Evolutionary conservation across 768 basidiomycete genomes (phyloP), one percentile per base, ranked within the genome.

Genomic region (Tylopilus cervinicoccineus): DNA sequence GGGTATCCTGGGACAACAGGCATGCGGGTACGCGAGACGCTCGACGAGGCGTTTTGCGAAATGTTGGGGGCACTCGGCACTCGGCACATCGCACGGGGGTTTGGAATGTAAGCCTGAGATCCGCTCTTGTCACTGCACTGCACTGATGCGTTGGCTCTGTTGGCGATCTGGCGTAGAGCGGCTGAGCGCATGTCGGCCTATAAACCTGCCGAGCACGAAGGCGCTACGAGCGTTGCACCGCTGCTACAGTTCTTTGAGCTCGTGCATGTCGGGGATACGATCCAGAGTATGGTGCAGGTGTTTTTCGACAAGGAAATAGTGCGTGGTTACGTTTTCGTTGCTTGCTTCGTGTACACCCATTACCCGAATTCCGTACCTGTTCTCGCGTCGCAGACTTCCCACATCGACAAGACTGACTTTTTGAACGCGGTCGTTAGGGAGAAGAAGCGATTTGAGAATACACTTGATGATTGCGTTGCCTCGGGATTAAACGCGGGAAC

Each of bases 271-370:
- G 96, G 93, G 1, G 95, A 99, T 62, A 99, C 91, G 14, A 97
- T 98, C 37, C 92, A 95, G 68, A 91, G 86, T 16, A 97, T 98
- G 83, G 83, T 96, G 6, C 93, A 99, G 57, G 96, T 97, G 2
- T 99, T 94, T 66, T 99, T 95, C 61, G 96, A 98, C 62, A 94
- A 94, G 61, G 95, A 96, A 59, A 71, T 98, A 69, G 91, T 88
- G 52, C 22, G 84, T 50, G 2, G 6, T 32, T 14, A 7, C 10
- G 2, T 17, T 5, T 14, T 26, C 31, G n/a, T 33, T 10, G 17
- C 6, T 9, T n/a, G 28, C 19, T 19, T 38, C 26, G 16, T 27
- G 8, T 6, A 2, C 26, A 13, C 34, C 20, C 17, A 20, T 9
- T 5, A 32, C 13, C 8, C 27, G 5, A 23, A 17, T 20, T 26